Evolutionary conservation across 371 early-diverging fungal genomes (phyloP).

Genomic region (Mortierella sp.): DNA sequence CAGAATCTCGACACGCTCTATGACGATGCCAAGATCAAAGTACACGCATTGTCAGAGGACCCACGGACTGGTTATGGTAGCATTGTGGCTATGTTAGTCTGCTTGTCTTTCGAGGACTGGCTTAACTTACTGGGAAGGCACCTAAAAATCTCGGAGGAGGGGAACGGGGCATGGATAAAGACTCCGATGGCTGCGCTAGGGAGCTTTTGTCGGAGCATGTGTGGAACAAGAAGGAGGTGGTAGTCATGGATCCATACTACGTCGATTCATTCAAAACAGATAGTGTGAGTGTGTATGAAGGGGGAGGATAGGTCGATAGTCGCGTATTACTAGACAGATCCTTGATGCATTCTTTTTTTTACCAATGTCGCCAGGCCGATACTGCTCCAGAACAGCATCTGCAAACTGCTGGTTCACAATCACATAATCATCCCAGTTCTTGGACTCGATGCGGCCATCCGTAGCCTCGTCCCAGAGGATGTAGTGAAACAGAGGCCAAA

Average conservation of each 20-base stretch:
- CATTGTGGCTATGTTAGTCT: background rate
- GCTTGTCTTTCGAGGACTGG: background rate
- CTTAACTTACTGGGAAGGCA: slow-evolving; percentile 89
- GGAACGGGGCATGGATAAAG: slow-evolving; percentile 98
- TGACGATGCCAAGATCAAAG: too few relatives aligned
- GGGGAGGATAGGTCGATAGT: too few relatives aligned
- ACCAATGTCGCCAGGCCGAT: slow-evolving; percentile 88
- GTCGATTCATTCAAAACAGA: too few relatives aligned
- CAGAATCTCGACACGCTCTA: slow-evolving; percentile 91
- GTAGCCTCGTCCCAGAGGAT: slow-evolving; percentile 90
- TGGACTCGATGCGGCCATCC: slow-evolving; percentile 72
- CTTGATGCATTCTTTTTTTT: slow-evolving; percentile 23
- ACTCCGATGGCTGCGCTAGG: slow-evolving; percentile 92
- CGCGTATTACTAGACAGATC: background rate
- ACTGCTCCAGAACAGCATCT: slow-evolving; percentile 78
- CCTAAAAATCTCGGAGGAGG: slow-evolving; percentile 93
- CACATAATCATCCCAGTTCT: slow-evolving; percentile 89
- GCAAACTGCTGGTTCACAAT: slow-evolving; percentile 90
- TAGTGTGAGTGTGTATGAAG: too few relatives aligned
- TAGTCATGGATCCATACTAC: slow-evolving; percentile 98
- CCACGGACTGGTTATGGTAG: too few relatives aligned
- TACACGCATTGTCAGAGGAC: too few relatives aligned
- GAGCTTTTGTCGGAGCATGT: slow-evolving; percentile 80
- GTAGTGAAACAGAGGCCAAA: slow-evolving; percentile 99
- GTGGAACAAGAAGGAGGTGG: slow-evolving; percentile 92